Base-by-base conservation (phyloP, 2,329 filamentous ascomycete genomes). In the Aspergillus texensis region DNA sequence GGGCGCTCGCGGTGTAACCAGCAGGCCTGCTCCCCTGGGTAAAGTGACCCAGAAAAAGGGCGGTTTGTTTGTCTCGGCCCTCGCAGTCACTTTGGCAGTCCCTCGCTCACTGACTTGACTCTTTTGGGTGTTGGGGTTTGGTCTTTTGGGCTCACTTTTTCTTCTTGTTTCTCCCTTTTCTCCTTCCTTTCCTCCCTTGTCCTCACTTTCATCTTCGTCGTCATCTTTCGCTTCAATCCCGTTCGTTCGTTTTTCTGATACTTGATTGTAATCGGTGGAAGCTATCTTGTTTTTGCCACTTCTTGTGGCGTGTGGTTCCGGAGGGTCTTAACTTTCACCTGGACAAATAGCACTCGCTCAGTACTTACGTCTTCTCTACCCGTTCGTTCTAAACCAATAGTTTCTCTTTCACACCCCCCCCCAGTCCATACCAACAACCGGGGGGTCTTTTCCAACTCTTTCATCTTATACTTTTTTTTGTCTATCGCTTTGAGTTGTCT, bases 51-150 rank as follows among this genome's bases (percentile, higher is more conserved):
- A 54, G 50, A 55, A 64, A 62, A 62, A 62, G 61, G 63, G 63
- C 60, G 62, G 62, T 62, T 65, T 66, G 65, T 67, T 62, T 67
- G 65, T 66, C 64, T 66, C 64, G 53, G 61, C 61, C 61, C 56
- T 62, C 56, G 55, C 56, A 57, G 59, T 62, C 50, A 26, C 50
- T 60, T 39, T 41, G 34, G 39, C 60, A 62, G 65, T 67, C 67
- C 65, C 67, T 68, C 65, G 58, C 66, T 65, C 65, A 63, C 57
- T 61, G 64, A 60, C 58, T 65, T 58, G 63, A 63, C 65, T 65
- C 52, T 52, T 66, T 65, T 62, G 60, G 63, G 56, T 55, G 39
- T 41, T 61, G 58, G 58, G 50, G 46, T 6, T 64, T 62, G 59
- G 60, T 64, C 57, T 60, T 59, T 65, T 60, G 57, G 59, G 62